phyloP scores from a whole-genome alignment of 805 yeast species.

The Pichia exigua region DNA sequence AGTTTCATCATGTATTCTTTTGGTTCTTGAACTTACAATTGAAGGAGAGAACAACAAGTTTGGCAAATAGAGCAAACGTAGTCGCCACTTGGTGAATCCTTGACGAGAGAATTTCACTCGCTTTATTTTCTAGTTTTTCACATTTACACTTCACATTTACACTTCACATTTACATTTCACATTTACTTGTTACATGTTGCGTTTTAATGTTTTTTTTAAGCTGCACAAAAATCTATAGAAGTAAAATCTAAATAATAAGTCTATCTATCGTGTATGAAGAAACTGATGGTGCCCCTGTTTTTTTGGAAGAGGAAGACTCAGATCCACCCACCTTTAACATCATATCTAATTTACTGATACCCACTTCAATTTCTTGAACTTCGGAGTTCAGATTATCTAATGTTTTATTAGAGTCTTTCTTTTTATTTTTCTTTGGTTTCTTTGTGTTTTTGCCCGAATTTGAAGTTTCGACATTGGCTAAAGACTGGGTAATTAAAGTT shows the following conservation, averaged over 20 bases:
- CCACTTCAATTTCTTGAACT: constrained; percentile 18
- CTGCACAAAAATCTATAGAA: not conserved
- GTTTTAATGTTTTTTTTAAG: not conserved
- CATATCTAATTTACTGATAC: constrained; percentile 19
- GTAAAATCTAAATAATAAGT: constrained; percentile 28
- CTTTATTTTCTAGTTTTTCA: too few relatives aligned
- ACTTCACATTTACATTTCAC: not conserved
- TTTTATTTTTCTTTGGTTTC: constrained; percentile 15
- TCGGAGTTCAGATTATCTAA: not conserved
- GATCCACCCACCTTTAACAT: constrained; percentile 20
- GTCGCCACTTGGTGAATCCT: not conserved
- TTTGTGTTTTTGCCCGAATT: constrained; percentile 1
- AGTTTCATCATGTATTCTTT: constrained; percentile 19
- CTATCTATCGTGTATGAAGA: constrained; percentile 51
- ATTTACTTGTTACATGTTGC: not conserved
- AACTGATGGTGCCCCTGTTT: constrained; percentile 32
- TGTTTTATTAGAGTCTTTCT: constrained; percentile 1
- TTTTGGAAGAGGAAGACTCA: constrained; percentile 17
- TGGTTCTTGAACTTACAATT: not conserved
- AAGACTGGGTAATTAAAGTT: constrained; percentile 39
- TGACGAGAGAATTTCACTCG: not conserved
- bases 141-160: constrained; percentile 1
- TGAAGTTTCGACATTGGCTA: constrained; percentile 20
- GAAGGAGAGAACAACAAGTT: not conserved
- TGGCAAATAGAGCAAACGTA: not conserved